Base-by-base conservation (phyloP, 2,329 filamentous ascomycete species). In the Xylaria sp. region DNA sequence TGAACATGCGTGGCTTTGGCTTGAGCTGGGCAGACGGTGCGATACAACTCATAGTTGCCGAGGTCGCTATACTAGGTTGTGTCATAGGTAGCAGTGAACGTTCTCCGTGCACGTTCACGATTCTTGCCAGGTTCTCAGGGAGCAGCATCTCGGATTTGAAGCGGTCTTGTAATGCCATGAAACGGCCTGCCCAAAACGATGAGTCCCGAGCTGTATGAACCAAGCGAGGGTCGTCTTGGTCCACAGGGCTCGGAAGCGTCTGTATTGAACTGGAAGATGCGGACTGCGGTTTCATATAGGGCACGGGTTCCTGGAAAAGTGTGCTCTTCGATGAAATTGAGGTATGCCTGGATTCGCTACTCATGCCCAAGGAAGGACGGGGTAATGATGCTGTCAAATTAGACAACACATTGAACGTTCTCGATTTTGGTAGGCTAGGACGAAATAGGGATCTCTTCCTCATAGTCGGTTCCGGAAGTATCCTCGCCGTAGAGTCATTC, bases 111-210 rank as follows among this genome's bases (percentile, higher is more conserved):
- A 65, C 68, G 3, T 56, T 49, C 10, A 68, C 59, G 3, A 72
- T 60, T 1, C 55, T 64, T 1, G 58, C 46, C 4, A 73, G 54
- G 52, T 70, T 74, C 6, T 65, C 62, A 0, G 68, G 61, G 3
- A 69, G 59, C 19, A 79, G 69, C 23, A 69, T 66, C 63, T 81
- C 78, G 59, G 73, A 77, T 57, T 75, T 76, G 63, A 80, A 78
- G n/a, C 76, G 78, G 71, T 88, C 84, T 54, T 81, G 76, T 0
- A 87, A 71, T 1, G 82, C 73, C 54, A 79, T 73, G 68, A 87
- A 86, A 46, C 86, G 82, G 16, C 86, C 86, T 9, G 78, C 75
- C 86, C 86, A 89, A 70, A 86, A 88, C 2, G 76, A 71, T 1
- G 78, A 76, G 4, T 77, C 72, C 65, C 81, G 78, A 1, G 79